These are phyloP conservation scores for Castanopsis chinensis DNA, from an alignment of 306 rosid genomes.

Conservation along the genomic window DNA sequence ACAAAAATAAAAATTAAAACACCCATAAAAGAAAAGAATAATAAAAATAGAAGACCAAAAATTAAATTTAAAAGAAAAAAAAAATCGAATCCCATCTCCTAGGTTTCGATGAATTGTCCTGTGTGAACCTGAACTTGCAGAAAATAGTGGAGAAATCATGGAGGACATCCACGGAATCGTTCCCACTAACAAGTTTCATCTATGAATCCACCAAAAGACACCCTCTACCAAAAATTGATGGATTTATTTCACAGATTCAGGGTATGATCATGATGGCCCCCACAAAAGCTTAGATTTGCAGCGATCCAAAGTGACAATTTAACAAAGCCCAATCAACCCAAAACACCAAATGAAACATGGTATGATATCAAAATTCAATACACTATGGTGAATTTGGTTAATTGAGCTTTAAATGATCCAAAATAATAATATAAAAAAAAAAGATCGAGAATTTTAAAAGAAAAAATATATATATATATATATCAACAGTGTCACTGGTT, in stretches of 20 bases:
- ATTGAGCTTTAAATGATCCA: not conserved
- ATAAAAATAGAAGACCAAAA: too few relatives aligned
- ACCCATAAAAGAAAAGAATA: too few relatives aligned
- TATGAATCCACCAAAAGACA: not conserved
- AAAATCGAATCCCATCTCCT: not conserved
- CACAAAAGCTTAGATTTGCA: not conserved
- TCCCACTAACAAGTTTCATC: too few relatives aligned
- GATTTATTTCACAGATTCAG: not conserved
- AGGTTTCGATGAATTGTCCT: not conserved
- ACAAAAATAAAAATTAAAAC: too few relatives aligned
- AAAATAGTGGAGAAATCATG: not conserved
- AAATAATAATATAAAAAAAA: not conserved
- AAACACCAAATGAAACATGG: not conserved
- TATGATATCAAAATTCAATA: too few relatives aligned
- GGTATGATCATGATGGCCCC: not conserved
- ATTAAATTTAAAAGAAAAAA: not conserved
- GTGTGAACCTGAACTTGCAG: not conserved
- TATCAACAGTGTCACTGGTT: not conserved
- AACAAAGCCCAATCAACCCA: not conserved
- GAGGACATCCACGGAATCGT: not conserved
- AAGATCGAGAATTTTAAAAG: not conserved
- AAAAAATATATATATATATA: not conserved
- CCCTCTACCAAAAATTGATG: not conserved
- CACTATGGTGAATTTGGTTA: too few relatives aligned
- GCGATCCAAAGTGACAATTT: not conserved